A percentile compares a stretch with the other conserved stretches of the same genome.
phyloP scores from a whole-genome alignment of 345 rosid genomes.

The Citrus sp. region DNA sequence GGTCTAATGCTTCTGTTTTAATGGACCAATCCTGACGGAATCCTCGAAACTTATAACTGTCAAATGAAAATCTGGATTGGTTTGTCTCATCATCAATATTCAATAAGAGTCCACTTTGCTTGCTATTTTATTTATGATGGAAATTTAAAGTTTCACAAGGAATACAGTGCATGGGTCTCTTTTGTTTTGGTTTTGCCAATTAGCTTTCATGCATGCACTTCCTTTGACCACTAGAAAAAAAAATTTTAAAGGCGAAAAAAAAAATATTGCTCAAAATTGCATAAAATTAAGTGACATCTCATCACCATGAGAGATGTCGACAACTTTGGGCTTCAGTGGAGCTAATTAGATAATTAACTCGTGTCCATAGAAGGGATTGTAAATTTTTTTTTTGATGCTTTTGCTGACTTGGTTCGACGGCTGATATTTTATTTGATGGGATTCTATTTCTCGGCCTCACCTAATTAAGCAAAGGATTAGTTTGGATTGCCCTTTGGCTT shows the following conservation, averaged over 20 bases:
- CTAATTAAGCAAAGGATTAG: background rate
- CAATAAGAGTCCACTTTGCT: background rate
- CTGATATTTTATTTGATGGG: background rate
- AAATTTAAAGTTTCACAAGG: background rate
- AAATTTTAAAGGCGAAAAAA: no score
- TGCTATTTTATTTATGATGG: background rate
- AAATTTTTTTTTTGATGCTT: background rate
- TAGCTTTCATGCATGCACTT: background rate
- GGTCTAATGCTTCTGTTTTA: background rate
- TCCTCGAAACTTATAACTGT: background rate
- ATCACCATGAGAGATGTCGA: background rate
- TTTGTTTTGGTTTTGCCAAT: background rate
- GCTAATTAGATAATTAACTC: background rate
- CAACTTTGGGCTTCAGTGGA: background rate
- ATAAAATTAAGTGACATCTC: background rate
- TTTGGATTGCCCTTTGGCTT: no score
- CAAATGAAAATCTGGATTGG: background rate
- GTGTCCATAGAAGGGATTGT: background rate
- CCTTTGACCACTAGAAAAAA: no score
- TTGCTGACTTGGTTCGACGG: background rate
- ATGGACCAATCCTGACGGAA: background rate
- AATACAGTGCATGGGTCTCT: background rate
- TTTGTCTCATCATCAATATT: background rate
- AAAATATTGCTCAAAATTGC: background rate
- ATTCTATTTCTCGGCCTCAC: background rate